Percentiles rank a stretch among this genome's conserved stretches.
These are phyloP conservation scores for Kazachstania sp. DNA, from an alignment of 1,139 yeast genomes.

Conservation along the genomic window DNA sequence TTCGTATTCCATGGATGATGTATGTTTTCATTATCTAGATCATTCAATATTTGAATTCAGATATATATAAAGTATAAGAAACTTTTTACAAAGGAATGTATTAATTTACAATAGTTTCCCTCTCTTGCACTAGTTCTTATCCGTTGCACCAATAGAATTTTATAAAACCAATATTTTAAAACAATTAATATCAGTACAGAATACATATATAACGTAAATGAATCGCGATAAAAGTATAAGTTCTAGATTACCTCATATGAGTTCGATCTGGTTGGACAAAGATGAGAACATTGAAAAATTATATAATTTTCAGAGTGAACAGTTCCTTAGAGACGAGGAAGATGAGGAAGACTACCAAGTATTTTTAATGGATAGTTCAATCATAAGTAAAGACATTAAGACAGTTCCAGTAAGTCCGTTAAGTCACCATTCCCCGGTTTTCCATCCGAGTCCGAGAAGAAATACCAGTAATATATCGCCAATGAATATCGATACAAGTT, in stretches of 20 bases:
- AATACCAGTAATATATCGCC: neutral
- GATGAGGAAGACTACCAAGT: constrained; percentile 20
- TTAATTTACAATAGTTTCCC: too few species aligned
- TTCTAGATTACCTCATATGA: constrained; percentile 26
- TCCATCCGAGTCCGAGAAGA: neutral
- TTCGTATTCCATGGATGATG: too few species aligned
- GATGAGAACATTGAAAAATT: constrained; percentile 28
- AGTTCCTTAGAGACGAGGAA: constrained; percentile 14
- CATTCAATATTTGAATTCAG: too few species aligned
- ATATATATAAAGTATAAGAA: too few species aligned
- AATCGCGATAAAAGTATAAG: neutral
- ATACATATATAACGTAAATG: neutral
- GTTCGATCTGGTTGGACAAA: constrained; percentile 36
- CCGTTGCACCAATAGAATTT: too few species aligned
- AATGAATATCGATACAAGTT: neutral
- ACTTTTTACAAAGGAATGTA: too few species aligned
- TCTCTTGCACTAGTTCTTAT: too few species aligned
- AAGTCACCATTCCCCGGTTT: neutral
- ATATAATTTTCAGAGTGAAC: constrained; percentile 25
- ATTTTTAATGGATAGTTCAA: constrained; percentile 26
- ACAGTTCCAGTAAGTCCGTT: constrained; percentile 1
- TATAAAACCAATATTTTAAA: neutral
- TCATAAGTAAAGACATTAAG: neutral
- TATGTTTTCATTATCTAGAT: too few species aligned
- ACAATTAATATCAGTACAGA: neutral